Base-by-base conservation (phyloP, 2,329 filamentous ascomycete species). In the Trichophyton verrucosum region DNA sequence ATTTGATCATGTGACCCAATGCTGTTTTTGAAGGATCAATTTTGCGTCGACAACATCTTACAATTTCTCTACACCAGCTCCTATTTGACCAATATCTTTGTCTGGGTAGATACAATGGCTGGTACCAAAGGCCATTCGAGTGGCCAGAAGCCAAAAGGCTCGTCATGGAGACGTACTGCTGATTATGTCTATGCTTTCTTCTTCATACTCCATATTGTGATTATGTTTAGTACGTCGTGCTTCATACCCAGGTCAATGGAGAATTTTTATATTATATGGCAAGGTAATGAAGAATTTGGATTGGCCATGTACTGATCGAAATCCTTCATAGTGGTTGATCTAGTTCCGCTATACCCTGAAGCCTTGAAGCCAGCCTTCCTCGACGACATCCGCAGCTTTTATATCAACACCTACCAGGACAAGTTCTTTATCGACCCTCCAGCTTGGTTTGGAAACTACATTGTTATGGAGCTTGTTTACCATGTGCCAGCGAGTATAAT, bases 401-500 rank as follows among this genome's bases (percentile, higher is more conserved):
- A 87, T 71, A 75, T 86, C 62, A 68, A 73, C 1, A 85, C 78
- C 1, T 86, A 86, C 69, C 76, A 78, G 13, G 85, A 88, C 68
- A 81, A 79, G 59, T 86, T 86, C 75, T 86, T 87, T 73, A 75
- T 78, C 38, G 68, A 74, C 6, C 77, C 82, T 1, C 84, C 84
- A 44, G 70, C 76, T 3, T 88, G 82, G 80, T 87, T 87, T 68
- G 73, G 72, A 9, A 65, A 75, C 13, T 84, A 82, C 67, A 77
- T 79, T 27, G 80, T 77, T 69, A 78, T 86, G 68, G 85, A 88
- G 68, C 68, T 81, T 1, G 61, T 82, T 17, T 84, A 82, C 67
- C 85, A 87, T 69, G 70, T 83, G 0, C 85, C 85, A 0, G 67
- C 86, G 17, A 83, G 80, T 53, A 59, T 84, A 13, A 86, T 82